phyloP scores from a whole-genome alignment of 2,329 filamentous ascomycete genomes.

The Aspergillus carbonarius region DNA sequence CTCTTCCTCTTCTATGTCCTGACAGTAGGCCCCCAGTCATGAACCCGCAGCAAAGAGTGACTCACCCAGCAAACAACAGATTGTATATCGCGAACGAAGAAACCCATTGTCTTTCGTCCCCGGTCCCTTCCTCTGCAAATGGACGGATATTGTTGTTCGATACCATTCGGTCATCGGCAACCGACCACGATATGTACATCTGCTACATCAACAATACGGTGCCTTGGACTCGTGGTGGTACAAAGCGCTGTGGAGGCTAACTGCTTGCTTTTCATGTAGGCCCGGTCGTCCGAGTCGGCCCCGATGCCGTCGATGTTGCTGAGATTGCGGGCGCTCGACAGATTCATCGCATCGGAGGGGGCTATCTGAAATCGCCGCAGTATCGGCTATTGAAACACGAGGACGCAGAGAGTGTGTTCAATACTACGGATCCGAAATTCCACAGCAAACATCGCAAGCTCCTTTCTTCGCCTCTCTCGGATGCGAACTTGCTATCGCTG shows the following conservation, averaged over 20 bases:
- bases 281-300: constrained; percentile 31
- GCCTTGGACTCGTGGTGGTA: background rate
- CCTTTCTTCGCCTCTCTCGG: constrained; percentile 44
- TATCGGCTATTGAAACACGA: constrained; percentile 27
- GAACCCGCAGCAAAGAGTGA: background rate
- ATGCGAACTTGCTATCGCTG: constrained; percentile 38
- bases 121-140: constrained; percentile 12
- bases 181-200: constrained; percentile 16
- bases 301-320: constrained; percentile 38
- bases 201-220: constrained; percentile 18
- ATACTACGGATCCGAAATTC: constrained; percentile 39
- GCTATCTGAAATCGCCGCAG: constrained; percentile 36
- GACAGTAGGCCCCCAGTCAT: background rate
- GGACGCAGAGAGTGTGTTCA: constrained; percentile 40
- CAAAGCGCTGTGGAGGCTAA: background rate
- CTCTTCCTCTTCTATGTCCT: background rate
- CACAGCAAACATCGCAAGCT: constrained; percentile 32
- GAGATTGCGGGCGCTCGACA: constrained; percentile 34
- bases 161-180: constrained; percentile 11
- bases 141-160: constrained; percentile 9
- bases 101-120: constrained; percentile 7
- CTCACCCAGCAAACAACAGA: background rate
- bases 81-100: background rate
- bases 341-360: constrained; percentile 35
- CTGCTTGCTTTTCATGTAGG: constrained; percentile 16